These are phyloP conservation scores for Orobanche coerulescens DNA, from an alignment of 257 asterid genomes.

Conservation along the genomic window DNA sequence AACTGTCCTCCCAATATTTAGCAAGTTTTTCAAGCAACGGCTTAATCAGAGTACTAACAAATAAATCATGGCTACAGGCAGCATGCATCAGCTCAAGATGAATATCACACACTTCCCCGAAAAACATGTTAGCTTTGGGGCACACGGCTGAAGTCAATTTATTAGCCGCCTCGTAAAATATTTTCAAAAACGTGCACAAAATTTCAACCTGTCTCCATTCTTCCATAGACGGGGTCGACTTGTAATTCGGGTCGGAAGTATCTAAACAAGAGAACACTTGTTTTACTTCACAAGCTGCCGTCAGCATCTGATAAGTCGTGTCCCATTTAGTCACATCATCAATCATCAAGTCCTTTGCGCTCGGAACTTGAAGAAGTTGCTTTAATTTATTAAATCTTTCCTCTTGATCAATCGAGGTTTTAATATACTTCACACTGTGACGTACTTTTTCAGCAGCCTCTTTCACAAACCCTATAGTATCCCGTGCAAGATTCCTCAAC, in stretches of 20 bases:
- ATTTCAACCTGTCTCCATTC: slow-evolving; percentile 70
- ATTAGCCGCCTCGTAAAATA: slow-evolving; percentile 61
- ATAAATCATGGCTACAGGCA: slow-evolving; percentile 32
- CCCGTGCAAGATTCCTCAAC: slow-evolving; percentile 55
- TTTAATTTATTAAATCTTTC: slow-evolving; percentile 45
- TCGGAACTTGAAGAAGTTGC: slow-evolving; percentile 79
- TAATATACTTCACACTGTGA: slow-evolving; percentile 59
- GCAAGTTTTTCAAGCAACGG: slow-evolving; percentile 40
- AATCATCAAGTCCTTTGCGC: slow-evolving; percentile 42
- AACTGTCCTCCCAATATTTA: slow-evolving; percentile 55
- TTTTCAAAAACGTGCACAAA: slow-evolving; percentile 52
- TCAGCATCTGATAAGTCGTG: slow-evolving; percentile 77
- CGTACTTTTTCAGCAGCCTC: slow-evolving; percentile 53
- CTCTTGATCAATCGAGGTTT: slow-evolving; percentile 41
- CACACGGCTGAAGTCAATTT: slow-evolving; percentile 35
- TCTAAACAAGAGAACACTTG: slow-evolving; percentile 71
- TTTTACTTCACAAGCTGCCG: slow-evolving; percentile 68
- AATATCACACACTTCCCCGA: slow-evolving; percentile 49
- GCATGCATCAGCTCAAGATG: slow-evolving; percentile 46
- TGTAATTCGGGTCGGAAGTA: slow-evolving; percentile 53
- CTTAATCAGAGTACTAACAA: slow-evolving; percentile 32
- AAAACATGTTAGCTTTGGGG: slow-evolving; percentile 56
- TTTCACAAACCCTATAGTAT: slow-evolving; percentile 37
- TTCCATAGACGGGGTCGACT: slow-evolving; percentile 35
- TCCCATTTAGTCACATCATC: slow-evolving; percentile 72